These are phyloP conservation scores for Yamadazyma nakazawae DNA, from an alignment of 805 yeast genomes.

Conservation along the genomic window DNA sequence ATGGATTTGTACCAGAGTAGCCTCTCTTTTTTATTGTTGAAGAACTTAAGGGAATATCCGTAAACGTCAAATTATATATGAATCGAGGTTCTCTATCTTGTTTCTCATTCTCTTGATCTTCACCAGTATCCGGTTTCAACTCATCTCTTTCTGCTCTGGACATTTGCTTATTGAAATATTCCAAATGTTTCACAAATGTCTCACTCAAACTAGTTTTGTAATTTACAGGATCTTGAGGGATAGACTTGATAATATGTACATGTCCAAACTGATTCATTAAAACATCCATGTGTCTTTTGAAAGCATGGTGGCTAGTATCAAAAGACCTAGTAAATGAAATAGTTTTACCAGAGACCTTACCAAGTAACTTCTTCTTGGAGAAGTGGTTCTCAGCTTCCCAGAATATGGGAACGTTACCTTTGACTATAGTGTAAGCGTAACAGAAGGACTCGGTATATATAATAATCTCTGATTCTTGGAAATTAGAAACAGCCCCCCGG, in stretches of 20 bases:
- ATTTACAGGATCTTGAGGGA: conserved; percentile 37
- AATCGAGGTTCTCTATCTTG: background rate
- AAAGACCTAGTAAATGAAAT: conserved; percentile 47
- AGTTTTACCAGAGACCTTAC: conserved; percentile 36
- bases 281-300: conserved; percentile 47
- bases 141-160: conserved; percentile 9
- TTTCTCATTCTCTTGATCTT: conserved; percentile 20
- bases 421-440: conserved; percentile 43
- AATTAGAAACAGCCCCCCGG: conserved; percentile 50
- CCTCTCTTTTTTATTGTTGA: conserved; percentile 34
- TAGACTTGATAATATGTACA: conserved; percentile 47
- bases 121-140: conserved; percentile 19
- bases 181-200: conserved; percentile 34
- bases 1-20: conserved; percentile 30
- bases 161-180: conserved; percentile 27
- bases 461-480: conserved; percentile 50
- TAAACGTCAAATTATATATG: conserved; percentile 17
- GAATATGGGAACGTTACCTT: conserved; percentile 55
- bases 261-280: conserved; percentile 48
- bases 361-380: conserved; percentile 29
- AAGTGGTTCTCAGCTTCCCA: conserved; percentile 51
- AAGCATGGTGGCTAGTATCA: conserved; percentile 54
- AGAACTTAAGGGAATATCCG: conserved; percentile 31
- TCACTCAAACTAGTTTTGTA: conserved; percentile 47
- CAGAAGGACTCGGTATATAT: conserved; percentile 40